Conservation (phyloP, 495 filamentous ascomycete genomes). For the Neurospora tetraspora region DNA sequence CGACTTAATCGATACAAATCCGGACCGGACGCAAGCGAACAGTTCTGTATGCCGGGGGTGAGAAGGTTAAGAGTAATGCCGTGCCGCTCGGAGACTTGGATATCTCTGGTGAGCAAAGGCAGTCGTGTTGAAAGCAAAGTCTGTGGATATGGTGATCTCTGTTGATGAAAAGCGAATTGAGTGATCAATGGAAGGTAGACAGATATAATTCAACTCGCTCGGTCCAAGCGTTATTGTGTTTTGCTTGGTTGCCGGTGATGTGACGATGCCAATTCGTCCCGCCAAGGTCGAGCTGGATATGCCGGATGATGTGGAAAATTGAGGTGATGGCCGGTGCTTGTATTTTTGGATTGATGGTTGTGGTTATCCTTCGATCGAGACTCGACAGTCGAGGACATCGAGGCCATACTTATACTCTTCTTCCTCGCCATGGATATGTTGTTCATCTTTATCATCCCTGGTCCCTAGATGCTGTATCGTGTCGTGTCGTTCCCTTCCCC, state of each 20-base stretch:
- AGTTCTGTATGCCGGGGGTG: not conserved
- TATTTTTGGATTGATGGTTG: not conserved
- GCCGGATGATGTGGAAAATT: not conserved
- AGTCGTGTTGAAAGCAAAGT: not conserved
- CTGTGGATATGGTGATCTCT: not conserved
- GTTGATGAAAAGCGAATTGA: not conserved
- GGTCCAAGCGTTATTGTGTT: not conserved
- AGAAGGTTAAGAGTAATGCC: not conserved
- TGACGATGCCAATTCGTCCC: not conserved
- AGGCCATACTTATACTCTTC: conserved; percentile 15
- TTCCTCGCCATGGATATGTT: not conserved
- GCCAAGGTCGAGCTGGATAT: not conserved
- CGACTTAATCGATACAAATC: not conserved
- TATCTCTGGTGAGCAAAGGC: not conserved
- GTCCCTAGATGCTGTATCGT: not conserved
- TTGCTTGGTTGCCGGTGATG: not conserved
- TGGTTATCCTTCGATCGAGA: not conserved
- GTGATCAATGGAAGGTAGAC: not conserved
- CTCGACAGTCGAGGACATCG: conserved; percentile 5
- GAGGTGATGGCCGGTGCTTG: not conserved
- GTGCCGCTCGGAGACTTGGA: not conserved
- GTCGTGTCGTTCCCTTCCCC: not conserved
- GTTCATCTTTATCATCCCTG: not conserved
- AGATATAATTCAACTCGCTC: not conserved
- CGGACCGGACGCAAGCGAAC: not conserved